A percentile compares a stretch with the other conserved stretches of the same genome.
These are phyloP conservation scores for Simmondsia chinensis DNA, from an alignment of 148 eudicot genomes.

Conservation along the genomic window DNA sequence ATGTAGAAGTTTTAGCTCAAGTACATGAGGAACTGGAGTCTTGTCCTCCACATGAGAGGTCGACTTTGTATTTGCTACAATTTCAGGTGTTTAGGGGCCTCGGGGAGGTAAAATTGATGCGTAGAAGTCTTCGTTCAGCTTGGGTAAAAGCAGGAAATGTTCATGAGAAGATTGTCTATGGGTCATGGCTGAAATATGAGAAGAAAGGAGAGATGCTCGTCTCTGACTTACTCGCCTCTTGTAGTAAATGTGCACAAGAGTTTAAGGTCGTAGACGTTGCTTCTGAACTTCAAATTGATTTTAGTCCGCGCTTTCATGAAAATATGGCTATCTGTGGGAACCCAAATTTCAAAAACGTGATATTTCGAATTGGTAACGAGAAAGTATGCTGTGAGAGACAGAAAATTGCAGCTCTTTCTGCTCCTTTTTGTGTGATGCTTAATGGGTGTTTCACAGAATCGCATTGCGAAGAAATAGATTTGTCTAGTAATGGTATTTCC, in stretches of 20 bases:
- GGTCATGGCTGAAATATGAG: constrained; percentile 92
- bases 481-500: constrained; percentile 71
- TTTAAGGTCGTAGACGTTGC: constrained; percentile 64
- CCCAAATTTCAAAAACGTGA: constrained; percentile 31
- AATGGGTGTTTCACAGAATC: constrained; percentile 90
- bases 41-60: constrained; percentile 49
- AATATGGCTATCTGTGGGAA: constrained; percentile 4
- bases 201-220: constrained; percentile 81
- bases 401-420: constrained; percentile 69
- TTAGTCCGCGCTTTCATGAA: constrained; percentile 12
- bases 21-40: constrained; percentile 88
- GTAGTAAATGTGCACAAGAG: constrained; percentile 67
- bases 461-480: constrained; percentile 47
- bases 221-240: constrained; percentile 58
- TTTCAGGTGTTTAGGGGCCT: constrained; percentile 95
- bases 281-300: constrained; percentile 38
- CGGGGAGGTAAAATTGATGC: constrained; percentile 82
- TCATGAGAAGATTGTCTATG: constrained; percentile 72
- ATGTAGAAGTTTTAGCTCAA: constrained; percentile 90
- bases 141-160: constrained; percentile 69
- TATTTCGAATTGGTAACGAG: constrained; percentile 64
- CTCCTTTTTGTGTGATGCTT: constrained; percentile 87
- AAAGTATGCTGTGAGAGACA: constrained; percentile 65
- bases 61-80: constrained; percentile 69
- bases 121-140: constrained; percentile 82